phyloP scores from a whole-genome alignment of 371 early-diverging fungal species.

The Encephalitozoon romaleae region DNA sequence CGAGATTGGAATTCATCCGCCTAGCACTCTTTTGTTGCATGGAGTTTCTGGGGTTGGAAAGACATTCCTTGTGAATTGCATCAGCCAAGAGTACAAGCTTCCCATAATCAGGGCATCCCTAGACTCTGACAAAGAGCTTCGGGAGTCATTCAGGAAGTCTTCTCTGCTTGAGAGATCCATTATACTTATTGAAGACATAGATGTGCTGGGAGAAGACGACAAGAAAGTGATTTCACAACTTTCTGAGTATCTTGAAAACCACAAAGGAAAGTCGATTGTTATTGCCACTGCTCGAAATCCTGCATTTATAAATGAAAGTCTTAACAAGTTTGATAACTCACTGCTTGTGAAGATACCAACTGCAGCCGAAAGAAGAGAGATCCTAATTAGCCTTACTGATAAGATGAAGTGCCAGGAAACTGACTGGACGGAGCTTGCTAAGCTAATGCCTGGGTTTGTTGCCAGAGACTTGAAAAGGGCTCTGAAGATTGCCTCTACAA shows the following conservation, averaged over 20 bases:
- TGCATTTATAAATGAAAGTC: conserved; percentile 20
- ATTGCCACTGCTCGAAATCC: conserved; percentile 35
- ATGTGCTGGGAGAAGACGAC: conserved; percentile 41
- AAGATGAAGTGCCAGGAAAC: conserved; percentile 22
- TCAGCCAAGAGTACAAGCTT: conserved; percentile 46
- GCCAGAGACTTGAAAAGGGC: conserved; percentile 51
- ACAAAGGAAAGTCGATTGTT: conserved; percentile 38
- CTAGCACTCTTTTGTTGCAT: conserved; percentile 45
- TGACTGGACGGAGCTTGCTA: conserved; percentile 40
- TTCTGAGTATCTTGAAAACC: conserved; percentile 43
- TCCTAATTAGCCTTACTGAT: conserved; percentile 37
- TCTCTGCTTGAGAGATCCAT: conserved; percentile 40
- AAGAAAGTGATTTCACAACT: conserved; percentile 37
- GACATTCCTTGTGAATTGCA: conserved; percentile 47
- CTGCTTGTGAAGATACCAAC: conserved; percentile 57
- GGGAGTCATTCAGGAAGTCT: conserved; percentile 51
- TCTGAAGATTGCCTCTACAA: conserved; percentile 45
- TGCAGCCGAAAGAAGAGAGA: conserved; percentile 43
- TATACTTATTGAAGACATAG: conserved; percentile 52
- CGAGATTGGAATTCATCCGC: conserved; percentile 37
- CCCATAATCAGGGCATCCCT: conserved; percentile 36
- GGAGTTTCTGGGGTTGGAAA: conserved; percentile 59
- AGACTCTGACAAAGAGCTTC: conserved; percentile 37
- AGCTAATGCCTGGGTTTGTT: conserved; percentile 58
- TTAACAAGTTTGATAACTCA: conserved; percentile 48